Percentiles rank a stretch among this genome's conserved stretches.
These are phyloP conservation scores for Perkinsus chesapeaki DNA, from an alignment of 169 alveolate genomes.

Conservation along the genomic window DNA sequence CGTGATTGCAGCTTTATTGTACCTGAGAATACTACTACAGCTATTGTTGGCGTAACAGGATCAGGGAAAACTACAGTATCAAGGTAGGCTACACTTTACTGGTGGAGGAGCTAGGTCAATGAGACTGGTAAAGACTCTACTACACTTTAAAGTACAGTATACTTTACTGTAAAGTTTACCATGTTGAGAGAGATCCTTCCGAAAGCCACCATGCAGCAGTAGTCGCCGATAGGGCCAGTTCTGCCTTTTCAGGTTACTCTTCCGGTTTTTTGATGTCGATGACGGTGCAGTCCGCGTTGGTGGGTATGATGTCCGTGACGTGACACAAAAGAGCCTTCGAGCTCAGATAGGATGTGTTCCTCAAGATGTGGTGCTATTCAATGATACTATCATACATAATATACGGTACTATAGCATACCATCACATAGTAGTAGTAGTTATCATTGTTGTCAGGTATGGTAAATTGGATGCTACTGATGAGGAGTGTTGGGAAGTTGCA, in stretches of 20 bases:
- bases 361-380: slow-evolving; percentile 82
- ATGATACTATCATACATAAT: slow-evolving; percentile 73
- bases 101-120: neutral
- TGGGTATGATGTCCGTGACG: slow-evolving; percentile 13
- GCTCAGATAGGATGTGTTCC: slow-evolving; percentile 78
- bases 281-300: slow-evolving; percentile 45
- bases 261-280: slow-evolving; percentile 47
- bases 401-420: slow-evolving; percentile 43
- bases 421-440: neutral
- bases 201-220: too few species aligned
- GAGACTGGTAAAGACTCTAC: neutral
- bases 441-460: slow-evolving; percentile 24
- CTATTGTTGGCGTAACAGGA: slow-evolving; percentile 12
- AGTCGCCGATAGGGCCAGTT: slow-evolving; percentile 49
- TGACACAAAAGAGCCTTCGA: slow-evolving; percentile 23
- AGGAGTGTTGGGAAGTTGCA: slow-evolving; percentile 28
- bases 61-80: slow-evolving; percentile 56
- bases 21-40: neutral
- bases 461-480: slow-evolving; percentile 55
- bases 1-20: neutral
- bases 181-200: too few species aligned
- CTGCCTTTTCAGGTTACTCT: slow-evolving; percentile 41
- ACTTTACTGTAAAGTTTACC: neutral
- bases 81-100: slow-evolving; percentile 44
- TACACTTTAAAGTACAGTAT: neutral